Base-by-base conservation (phyloP, 2,329 filamentous ascomycete species). In the Zasmidium citrigriseum region DNA sequence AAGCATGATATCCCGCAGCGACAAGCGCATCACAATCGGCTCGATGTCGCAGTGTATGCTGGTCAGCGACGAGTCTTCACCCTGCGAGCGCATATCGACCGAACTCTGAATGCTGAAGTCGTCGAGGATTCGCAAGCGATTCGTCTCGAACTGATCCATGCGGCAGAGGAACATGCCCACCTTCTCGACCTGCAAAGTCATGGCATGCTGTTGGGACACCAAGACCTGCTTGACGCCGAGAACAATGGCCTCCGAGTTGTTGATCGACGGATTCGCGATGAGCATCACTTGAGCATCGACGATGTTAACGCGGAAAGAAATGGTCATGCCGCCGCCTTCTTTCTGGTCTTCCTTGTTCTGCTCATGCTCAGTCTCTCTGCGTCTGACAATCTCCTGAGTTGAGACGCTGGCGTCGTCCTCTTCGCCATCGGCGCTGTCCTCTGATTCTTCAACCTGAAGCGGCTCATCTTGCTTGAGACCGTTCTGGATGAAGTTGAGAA, bases 101-200 rank as follows among this genome's bases (percentile, higher is more conserved):
- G 91, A 95, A 67, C 96, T 82, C 63, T 95, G 90, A 10, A 98
- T 80, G 2, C 92, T 96, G 73, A 99, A 99, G 74, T 99, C 93
- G 71, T 99, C 96, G 27, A 99, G 85, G 61, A 99, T 96, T 18
- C 95, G 87, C 48, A 99, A 82, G 38, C 91, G 86, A 44, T 89
- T 93, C 2, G 90, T 92, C 66, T 99, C 93, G 67, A 98, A 98
- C 63, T 88, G 90, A 74, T 99, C 96, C 95, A 99, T 99, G 12
- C 95, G 89, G 72, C 96, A 99, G 27, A 99, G 76, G 73, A 97
- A 99, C 95, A 99, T 99, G 67, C 95, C 95, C 54, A 98, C 85
- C 70, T 98, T 88, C 7, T 91, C 93, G 2, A 99, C 86, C 71
- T 99, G 93, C 70, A 99, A 83, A 0, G 95, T 97, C 66, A 96